Conservation (phyloP, 2,329 filamentous ascomycete species). For the Plenodomus lindquistii region DNA sequence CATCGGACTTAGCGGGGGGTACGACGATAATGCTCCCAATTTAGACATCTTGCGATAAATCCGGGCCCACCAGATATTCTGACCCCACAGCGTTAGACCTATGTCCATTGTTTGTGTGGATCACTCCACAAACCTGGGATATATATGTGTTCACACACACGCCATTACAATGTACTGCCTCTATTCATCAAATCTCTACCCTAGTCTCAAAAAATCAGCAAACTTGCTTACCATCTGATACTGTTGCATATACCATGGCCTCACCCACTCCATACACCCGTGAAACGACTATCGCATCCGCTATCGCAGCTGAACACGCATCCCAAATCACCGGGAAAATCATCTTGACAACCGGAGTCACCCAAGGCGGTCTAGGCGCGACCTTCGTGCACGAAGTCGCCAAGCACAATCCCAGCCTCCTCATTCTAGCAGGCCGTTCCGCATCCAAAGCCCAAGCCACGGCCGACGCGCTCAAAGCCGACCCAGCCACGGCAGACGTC, state of each 20-base stretch:
- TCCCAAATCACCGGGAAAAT: constrained; percentile 50
- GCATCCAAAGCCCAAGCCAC: constrained; percentile 47
- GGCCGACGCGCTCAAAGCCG: constrained; percentile 40
- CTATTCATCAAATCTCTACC: too few species aligned
- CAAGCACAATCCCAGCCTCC: constrained; percentile 28
- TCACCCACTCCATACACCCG: constrained; percentile 26
- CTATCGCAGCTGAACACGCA: constrained; percentile 48
- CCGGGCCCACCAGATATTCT: too few species aligned
- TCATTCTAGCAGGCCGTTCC: constrained; percentile 49
- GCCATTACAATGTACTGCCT: background rate
- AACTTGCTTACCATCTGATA: background rate
- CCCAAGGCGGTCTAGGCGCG: constrained; percentile 34
- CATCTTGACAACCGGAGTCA: constrained; percentile 45
- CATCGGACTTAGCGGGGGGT: too few species aligned
- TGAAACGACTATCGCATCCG: constrained; percentile 25
- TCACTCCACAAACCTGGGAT: too few species aligned
- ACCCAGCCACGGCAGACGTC: constrained; percentile 37
- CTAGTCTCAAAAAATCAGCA: too few species aligned
- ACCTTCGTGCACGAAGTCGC: constrained; percentile 33
- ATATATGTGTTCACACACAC: too few species aligned
- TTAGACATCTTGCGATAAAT: too few species aligned
- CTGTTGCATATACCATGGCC: constrained; percentile 1
- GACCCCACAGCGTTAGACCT: background rate
- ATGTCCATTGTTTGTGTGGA: background rate
- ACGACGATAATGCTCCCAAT: too few species aligned